phyloP scores from a whole-genome alignment of 139 green algal species.

The Micractinium conductrix region DNA sequence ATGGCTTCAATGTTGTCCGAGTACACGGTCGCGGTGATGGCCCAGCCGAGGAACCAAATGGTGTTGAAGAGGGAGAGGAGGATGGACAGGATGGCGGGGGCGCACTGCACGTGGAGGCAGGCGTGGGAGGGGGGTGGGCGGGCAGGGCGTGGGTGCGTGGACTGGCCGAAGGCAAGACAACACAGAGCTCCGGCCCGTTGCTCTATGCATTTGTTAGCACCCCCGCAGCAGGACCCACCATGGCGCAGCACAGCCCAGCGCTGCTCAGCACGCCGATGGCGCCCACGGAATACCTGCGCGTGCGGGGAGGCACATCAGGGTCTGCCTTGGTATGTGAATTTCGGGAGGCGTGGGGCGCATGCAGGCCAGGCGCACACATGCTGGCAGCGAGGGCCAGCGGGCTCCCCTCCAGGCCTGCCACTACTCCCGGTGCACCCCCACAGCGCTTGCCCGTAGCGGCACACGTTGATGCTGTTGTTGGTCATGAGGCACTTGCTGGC shows the following conservation, averaged over 20 bases:
- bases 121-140: not conserved
- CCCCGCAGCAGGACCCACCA: not conserved
- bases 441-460: constrained; percentile 16
- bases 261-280: not conserved
- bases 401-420: no score
- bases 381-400: no score
- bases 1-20: not conserved
- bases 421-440: no score
- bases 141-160: not conserved
- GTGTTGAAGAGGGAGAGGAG: not conserved
- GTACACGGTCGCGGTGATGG: not conserved
- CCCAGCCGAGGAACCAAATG: not conserved
- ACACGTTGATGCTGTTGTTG: constrained; percentile 5
- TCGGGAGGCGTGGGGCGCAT: no score
- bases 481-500: not conserved
- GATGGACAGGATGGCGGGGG: not conserved
- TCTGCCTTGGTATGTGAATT: no score
- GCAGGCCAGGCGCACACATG: no score
- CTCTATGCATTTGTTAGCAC: not conserved
- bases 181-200: no score
- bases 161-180: not conserved
- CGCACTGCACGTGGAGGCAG: not conserved
- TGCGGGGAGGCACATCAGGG: no score
- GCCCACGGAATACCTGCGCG: not conserved
- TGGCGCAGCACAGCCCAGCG: no score